Evolutionary conservation across 2,329 filamentous ascomycete species (phyloP).

Genomic region (Aspergillus quadricinctus): DNA sequence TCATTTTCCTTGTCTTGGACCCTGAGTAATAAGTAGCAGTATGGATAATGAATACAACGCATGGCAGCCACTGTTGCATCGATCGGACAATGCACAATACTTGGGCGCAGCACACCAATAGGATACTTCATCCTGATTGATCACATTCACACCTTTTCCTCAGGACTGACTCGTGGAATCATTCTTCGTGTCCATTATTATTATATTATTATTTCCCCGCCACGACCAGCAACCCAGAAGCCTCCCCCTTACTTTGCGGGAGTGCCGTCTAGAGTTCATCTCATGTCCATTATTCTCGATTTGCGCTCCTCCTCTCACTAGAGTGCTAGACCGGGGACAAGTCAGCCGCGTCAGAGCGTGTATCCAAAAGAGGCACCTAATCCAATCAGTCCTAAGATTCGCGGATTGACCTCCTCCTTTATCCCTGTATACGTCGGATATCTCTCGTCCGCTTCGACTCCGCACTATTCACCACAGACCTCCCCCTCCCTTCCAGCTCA

Average conservation of each 20-base stretch:
- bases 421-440: not conserved
- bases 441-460: not conserved
- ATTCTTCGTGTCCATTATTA: not conserved
- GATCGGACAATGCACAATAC: not conserved
- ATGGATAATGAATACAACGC: not conserved
- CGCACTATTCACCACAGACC: not conserved
- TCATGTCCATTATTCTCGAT: not conserved
- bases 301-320: not conserved
- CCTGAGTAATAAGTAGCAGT: too few species aligned
- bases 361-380: not conserved
- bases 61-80: not conserved
- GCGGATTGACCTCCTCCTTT: not conserved
- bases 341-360: not conserved
- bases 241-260: not conserved
- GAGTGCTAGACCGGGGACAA: not conserved
- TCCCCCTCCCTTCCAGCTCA: not conserved
- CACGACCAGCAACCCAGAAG: not conserved
- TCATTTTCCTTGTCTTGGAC: not conserved
- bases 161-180: not conserved
- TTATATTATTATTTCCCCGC: not conserved
- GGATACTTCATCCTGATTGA: not conserved
- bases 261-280: not conserved
- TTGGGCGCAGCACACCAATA: not conserved
- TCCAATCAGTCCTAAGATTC: not conserved
- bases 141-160: not conserved